Evolutionary conservation across 192 early-diverging fungal species (phyloP), one percentile per base, ranked within the genome.

Genomic region (Spinellus fusiger): DNA sequence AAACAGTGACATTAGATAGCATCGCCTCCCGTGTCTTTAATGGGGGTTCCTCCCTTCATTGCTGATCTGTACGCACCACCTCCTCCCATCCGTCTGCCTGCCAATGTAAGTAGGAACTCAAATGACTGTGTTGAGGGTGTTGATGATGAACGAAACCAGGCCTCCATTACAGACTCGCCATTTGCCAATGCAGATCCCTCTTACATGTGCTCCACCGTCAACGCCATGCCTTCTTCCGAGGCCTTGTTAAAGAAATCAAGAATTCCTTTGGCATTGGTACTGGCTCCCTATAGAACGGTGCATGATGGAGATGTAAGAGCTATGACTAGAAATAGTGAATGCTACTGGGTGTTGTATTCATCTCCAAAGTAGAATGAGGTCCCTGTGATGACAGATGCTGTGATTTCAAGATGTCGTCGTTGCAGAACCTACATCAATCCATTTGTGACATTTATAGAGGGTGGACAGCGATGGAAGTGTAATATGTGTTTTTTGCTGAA

Each of bases 391-490:
- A 81, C 89, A n/a, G 90, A 95, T 56, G 83, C 83, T 23, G 83
- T 87, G 49, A 95, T 98, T 77, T 91, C 94, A 56, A 85, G 96
- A 29, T 98, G 96, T 75, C 80, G 95, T 29, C 78, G 94, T 23
- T 98, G 96, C 75, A 80, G 96, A 59, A 90, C 92, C 3, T 98
- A 98, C 64, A 93, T 98, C 69, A 97, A 98, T 59, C 96, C 96
- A 23, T 98, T 89, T 74, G 89, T 98, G 6, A 86, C 85, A 44
- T 98, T 96, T 81, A 86, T 92, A 0, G 96, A 98, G 59, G 92
- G 95, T 49, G 96, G 95, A 9, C 89, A 92, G 38, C 82, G 92
- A 35, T 98, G 96, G 96, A 89, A 88, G 71, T 98, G 96, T 73
- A 96, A 96, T 70, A 78, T 97, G 78, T 98, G 96, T 72, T 89